Evolutionary conservation across 2,329 filamentous ascomycete species (phyloP).

Genomic region (Aspergillus alliaceus): DNA sequence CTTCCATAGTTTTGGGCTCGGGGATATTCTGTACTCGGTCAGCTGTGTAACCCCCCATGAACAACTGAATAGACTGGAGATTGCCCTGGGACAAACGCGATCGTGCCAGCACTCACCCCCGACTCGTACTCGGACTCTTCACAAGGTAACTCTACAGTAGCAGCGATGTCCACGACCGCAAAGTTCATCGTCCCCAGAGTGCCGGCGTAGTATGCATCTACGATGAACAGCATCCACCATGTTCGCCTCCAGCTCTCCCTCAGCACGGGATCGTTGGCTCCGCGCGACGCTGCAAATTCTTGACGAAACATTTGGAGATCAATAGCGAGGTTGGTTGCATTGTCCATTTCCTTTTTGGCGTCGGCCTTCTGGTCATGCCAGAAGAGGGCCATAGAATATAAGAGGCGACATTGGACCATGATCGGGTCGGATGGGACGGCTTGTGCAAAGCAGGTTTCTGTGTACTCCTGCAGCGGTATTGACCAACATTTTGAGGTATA

Average conservation of each 20-base stretch:
- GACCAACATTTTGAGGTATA: conserved; percentile 20
- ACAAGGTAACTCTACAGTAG: conserved; percentile 32
- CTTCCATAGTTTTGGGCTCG: conserved; percentile 27
- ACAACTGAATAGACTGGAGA: too few relatives aligned
- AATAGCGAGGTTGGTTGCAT: conserved; percentile 21
- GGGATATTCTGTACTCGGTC: conserved; percentile 13
- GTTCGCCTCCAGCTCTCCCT: conserved; percentile 49
- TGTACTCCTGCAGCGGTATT: conserved; percentile 11
- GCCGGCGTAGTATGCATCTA: conserved; percentile 77
- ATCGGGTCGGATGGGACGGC: conserved; percentile 15
- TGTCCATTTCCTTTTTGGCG: conserved; percentile 17
- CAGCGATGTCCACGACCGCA: conserved; percentile 19
- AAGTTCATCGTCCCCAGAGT: conserved; percentile 37
- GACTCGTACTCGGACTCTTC: conserved; percentile 34
- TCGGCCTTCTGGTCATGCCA: conserved; percentile 24
- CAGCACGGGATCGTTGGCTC: conserved; percentile 45
- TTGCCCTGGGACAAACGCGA: too few relatives aligned
- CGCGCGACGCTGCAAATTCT: conserved; percentile 49
- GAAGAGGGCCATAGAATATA: conserved; percentile 29
- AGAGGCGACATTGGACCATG: conserved; percentile 25
- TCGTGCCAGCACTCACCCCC: conserved; percentile 23
- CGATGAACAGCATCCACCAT: conserved; percentile 55
- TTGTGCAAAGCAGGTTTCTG: conserved; percentile 14
- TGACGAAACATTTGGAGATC: conserved; percentile 22
- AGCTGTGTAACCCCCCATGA: too few relatives aligned